Conservation (phyloP, 2,329 filamentous ascomycete species). For the Zymoseptoria passerinii region DNA sequence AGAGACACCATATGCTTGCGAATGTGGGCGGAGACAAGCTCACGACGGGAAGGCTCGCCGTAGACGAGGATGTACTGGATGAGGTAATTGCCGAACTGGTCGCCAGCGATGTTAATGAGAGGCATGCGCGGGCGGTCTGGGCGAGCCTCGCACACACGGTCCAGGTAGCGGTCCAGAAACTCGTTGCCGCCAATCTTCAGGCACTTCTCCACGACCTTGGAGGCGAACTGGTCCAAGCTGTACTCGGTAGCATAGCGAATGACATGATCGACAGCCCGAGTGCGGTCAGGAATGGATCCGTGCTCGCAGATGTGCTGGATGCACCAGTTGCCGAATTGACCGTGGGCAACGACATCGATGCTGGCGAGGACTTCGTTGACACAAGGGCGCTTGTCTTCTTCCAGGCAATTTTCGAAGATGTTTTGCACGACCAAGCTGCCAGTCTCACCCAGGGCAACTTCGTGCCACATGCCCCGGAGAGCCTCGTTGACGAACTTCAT, state of each 20-base stretch:
- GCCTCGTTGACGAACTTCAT: conserved; percentile 98
- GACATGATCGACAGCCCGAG: conserved; percentile 89
- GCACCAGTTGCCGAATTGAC: conserved; percentile 99
- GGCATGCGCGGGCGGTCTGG: conserved; percentile 89
- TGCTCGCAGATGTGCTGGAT: conserved; percentile 99
- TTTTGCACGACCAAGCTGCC: conserved; percentile 98
- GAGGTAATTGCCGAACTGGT: conserved; percentile 97
- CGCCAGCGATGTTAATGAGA: conserved; percentile 93
- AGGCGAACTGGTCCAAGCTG: conserved; percentile 98
- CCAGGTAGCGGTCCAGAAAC: conserved; percentile 85
- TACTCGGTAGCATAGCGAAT: conserved; percentile 90
- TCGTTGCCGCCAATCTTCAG: conserved; percentile 90
- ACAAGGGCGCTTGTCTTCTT: conserved; percentile 97
- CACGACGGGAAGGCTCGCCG: conserved; percentile 76
- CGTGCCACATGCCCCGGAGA: conserved; percentile 94
- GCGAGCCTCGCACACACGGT: conserved; percentile 86
- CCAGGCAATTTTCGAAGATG: conserved; percentile 98
- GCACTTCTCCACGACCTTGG: conserved; percentile 98
- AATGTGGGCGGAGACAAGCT: conserved; percentile 87
- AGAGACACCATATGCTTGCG: conserved; percentile 99
- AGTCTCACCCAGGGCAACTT: conserved; percentile 93
- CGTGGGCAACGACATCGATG: conserved; percentile 92
- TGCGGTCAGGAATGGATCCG: conserved; percentile 81
- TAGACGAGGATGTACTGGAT: conserved; percentile 96
- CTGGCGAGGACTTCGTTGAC: conserved; percentile 93